These are phyloP conservation scores for Aspergillus japonicus DNA, from an alignment of 2,329 filamentous ascomycete genomes.

Conservation along the genomic window DNA sequence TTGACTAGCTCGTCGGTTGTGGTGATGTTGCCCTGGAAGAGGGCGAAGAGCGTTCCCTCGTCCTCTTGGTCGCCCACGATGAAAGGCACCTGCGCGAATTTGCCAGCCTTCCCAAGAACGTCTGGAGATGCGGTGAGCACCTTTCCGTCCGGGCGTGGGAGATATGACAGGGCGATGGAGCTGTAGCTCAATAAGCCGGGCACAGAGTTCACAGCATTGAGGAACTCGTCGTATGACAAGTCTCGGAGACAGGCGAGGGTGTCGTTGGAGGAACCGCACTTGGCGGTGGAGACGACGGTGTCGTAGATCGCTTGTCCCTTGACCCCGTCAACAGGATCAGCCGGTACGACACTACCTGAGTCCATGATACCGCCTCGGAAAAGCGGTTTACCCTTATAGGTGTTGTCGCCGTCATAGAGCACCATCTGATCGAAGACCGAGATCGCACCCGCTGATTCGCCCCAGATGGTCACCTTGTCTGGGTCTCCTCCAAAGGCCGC, in stretches of 20 bases:
- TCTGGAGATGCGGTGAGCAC: conserved; percentile 65
- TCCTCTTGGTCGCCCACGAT: conserved; percentile 76
- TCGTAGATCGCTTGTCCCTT: conserved; percentile 62
- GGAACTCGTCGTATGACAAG: conserved; percentile 48
- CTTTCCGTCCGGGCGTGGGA: conserved; percentile 70
- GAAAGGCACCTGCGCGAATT: conserved; percentile 60
- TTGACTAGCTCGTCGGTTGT: conserved; percentile 57
- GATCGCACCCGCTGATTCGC: conserved; percentile 69
- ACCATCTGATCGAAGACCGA: conserved; percentile 75
- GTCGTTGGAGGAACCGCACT: conserved; percentile 44
- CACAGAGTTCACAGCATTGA: conserved; percentile 68
- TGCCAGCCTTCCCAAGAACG: conserved; percentile 51
- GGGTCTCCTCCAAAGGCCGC: conserved; percentile 75
- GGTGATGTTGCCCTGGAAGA: conserved; percentile 68
- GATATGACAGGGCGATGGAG: conserved; percentile 68
- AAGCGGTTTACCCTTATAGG: conserved; percentile 70
- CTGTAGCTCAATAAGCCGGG: conserved; percentile 66
- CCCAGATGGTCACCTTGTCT: conserved; percentile 76
- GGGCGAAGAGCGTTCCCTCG: conserved; percentile 71
- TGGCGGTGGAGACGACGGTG: conserved; percentile 47
- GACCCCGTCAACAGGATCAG: conserved; percentile 62
- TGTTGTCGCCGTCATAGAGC: conserved; percentile 69
- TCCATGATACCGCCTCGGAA: conserved; percentile 80
- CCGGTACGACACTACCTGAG: conserved; percentile 63
- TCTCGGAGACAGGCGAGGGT: conserved; percentile 51